Conservation (phyloP, 2,329 filamentous ascomycete genomes). For the Diaporthe sp. region DNA sequence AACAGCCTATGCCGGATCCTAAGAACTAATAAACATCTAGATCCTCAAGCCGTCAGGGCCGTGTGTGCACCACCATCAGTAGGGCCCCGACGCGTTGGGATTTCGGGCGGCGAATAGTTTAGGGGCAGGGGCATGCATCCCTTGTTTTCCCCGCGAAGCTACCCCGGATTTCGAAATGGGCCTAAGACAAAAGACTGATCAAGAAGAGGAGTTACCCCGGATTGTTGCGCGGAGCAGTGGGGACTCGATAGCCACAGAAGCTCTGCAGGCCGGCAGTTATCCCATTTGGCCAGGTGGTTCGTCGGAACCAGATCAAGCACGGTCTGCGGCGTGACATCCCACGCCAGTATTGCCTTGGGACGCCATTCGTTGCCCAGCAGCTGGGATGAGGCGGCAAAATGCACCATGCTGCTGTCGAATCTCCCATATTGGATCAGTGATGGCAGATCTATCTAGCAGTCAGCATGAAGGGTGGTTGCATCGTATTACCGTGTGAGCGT, state of each 20-base stretch:
- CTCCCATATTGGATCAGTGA: constrained; percentile 24
- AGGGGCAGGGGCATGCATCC: constrained; percentile 1
- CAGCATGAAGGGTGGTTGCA: background rate
- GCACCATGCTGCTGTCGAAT: constrained; percentile 14
- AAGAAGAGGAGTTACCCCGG: constrained; percentile 15
- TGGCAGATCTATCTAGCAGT: background rate
- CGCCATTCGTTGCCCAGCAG: constrained; percentile 14
- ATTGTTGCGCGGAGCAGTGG: background rate
- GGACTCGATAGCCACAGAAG: background rate
- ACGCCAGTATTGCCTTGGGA: background rate
- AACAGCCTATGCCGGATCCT: background rate
- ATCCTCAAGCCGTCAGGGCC: background rate
- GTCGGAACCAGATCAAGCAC: background rate
- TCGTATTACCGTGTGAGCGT: background rate
- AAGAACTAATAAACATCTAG: no score
- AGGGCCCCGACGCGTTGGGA: background rate
- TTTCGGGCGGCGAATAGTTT: background rate
- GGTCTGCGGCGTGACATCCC: constrained; percentile 11
- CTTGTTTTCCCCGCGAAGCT: constrained; percentile 13
- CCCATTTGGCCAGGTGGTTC: constrained; percentile 35
- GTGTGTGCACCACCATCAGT: background rate
- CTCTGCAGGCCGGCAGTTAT: constrained; percentile 36
- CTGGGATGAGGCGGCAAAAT: constrained; percentile 26
- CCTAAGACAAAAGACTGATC: background rate
- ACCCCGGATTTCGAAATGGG: constrained; percentile 33